Evolutionary conservation across 2,329 filamentous ascomycete species (phyloP), one percentile per base, ranked within the genome.

Genomic region (Alternaria sp.): DNA sequence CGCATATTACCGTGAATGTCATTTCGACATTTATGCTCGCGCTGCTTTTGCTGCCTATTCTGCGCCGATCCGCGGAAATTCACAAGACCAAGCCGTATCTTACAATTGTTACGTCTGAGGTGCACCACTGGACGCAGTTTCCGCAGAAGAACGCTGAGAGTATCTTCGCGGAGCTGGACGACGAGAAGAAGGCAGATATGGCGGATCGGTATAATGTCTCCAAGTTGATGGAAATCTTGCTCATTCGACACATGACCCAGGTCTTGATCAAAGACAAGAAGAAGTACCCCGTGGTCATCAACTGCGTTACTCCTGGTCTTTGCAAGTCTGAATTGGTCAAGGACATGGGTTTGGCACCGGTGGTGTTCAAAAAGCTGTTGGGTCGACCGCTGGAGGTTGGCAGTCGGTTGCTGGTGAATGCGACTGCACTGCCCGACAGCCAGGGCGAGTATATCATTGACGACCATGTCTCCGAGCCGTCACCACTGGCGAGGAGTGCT

Each of bases 371-470:
- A 52, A 20, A 54, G 14, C 20, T 67, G 11, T 55, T 74, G n/a
- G 77, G 71, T 3, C 64, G 79, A 5, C 75, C 71, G 6, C 75
- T 74, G 0, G 79, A 81, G 59, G 77, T 78, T 8, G 80, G 80
- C 0, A 68, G 67, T 6, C 62, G 79, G n/a, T 80, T 74, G 2
- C 61, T 81, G 22, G 78, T 81, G 1, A 64, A 76, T 59, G 78
- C 73, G 1, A 77, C 71, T 7, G 49, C 69, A 28, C 62, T 55
- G 22, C 76, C 75, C 0, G 40, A 54, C 4, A 72, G 76, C 50
- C 75, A 64, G 6, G 79, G 79, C 1, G 65, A 75, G 59, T 81
- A 80, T 48, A 55, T 81, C 25, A 71, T 66, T n/a, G 67, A 80
- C 41, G 72, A 68, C 36, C 40, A 63, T 44, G 63, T 78, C 5